Conservation (phyloP, 371 early-diverging fungal species). For the Massospora cicadina region DNA sequence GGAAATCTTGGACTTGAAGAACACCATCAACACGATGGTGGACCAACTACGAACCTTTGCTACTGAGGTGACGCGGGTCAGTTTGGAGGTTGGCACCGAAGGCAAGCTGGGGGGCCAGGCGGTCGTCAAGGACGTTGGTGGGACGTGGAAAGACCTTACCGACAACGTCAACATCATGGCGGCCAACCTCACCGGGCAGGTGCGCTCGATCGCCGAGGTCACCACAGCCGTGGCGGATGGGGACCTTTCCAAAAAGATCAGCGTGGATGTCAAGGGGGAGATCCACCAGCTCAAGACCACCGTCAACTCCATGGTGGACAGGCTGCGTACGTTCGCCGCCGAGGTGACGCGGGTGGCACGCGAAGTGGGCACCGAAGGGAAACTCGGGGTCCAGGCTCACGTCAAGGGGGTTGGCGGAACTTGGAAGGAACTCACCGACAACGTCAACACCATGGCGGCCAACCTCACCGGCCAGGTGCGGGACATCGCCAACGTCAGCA, state of each 20-base stretch:
- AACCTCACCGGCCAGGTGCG: constrained; percentile 33
- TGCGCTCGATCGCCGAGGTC: constrained; percentile 39
- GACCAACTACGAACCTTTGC: constrained; percentile 28
- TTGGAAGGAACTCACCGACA: constrained; percentile 29
- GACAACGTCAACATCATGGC: constrained; percentile 49
- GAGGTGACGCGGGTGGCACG: constrained; percentile 42
- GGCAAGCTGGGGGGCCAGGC: constrained; percentile 37
- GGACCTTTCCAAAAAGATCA: constrained; percentile 33
- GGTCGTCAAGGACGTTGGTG: constrained; percentile 32
- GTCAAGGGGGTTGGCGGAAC: constrained; percentile 21
- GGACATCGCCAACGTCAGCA: constrained; percentile 25
- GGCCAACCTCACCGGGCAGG: constrained; percentile 36
- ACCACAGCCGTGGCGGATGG: constrained; percentile 36
- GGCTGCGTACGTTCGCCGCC: constrained; percentile 29
- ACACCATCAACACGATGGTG: constrained; percentile 36
- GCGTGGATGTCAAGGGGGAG: constrained; percentile 28
- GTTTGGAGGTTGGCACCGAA: constrained; percentile 31
- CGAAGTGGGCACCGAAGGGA: constrained; percentile 44
- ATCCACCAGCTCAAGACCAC: constrained; percentile 29
- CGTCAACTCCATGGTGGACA: constrained; percentile 42
- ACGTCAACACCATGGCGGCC: constrained; percentile 25
- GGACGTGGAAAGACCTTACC: constrained; percentile 53
- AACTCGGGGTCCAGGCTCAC: constrained; percentile 33
- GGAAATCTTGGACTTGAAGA: constrained; percentile 38
- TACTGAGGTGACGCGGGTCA: constrained; percentile 30